Evolutionary conservation across 2,329 filamentous ascomycete genomes (phyloP), one percentile per base, ranked within the genome.

Genomic region (Aureobasidium mangrovei): DNA sequence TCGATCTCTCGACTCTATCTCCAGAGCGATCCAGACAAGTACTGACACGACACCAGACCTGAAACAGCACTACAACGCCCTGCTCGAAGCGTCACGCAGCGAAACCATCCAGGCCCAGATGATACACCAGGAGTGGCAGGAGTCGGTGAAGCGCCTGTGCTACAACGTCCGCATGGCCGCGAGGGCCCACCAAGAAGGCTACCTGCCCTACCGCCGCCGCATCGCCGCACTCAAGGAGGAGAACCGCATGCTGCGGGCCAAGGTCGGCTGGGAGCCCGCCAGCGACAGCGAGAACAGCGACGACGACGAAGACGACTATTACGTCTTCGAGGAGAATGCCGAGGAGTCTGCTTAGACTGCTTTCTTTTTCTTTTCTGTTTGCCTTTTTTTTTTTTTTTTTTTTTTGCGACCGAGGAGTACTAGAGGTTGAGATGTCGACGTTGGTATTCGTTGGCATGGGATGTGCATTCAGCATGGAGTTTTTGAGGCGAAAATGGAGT

Each of bases 41-140:
- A 18, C 18, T 18, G 18, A 18, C 18, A 18, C 18, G 18, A 18
- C 18, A 18, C 18, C 18, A 18, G 18, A 18, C 18, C 18, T 18
- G 18, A 18, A 18, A 18, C 18, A 18, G 18, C 18, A 77, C 64
- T 77, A 77, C 65, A 70, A 71, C 24, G 57, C 59, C 1, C 66
- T 76, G 5, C 64, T 77, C 8, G 68, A 74, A 27, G 62, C 70
- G 41, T 69, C 72, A 35, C 69, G 74, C 42, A 65, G 64, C 8
- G 71, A 72, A 42, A 72, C 69, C 40, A 68, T 76, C 57, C 69
- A 75, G 51, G 63, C 76, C 52, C 67, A 75, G 39, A 62, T 76
- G 24, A 72, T 72, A 55, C 74, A 77, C 55, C 70, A 73, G 46
- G 70, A 71, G 43, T 77, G 74, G 74, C 75, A 77, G 60, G 71